Evolutionary conservation across 1,284 basidiomycete species (phyloP).

Genomic region (Cryptococcus wingfieldii): DNA sequence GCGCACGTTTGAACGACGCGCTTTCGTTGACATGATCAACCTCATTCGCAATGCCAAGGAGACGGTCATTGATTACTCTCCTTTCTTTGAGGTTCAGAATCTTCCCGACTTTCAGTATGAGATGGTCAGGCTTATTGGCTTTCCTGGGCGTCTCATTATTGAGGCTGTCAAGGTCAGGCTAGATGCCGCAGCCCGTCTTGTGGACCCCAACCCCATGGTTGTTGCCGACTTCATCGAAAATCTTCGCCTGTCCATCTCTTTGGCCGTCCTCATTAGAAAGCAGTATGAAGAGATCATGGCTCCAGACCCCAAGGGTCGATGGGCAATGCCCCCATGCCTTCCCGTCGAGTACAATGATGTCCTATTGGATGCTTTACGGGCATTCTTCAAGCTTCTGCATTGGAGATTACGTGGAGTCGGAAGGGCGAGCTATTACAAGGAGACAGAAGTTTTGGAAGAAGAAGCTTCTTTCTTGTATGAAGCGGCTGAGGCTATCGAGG

Average conservation of each 20-base stretch:
- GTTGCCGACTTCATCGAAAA: constrained; percentile 96
- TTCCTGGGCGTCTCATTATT: constrained; percentile 90
- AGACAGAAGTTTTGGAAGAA: constrained; percentile 93
- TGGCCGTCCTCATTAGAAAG: constrained; percentile 90
- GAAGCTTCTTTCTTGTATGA: constrained; percentile 96
- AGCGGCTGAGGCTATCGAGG: constrained; percentile 81
- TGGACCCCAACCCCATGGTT: constrained; percentile 77
- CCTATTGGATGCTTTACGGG: constrained; percentile 78
- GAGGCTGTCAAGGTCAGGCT: constrained; percentile 84
- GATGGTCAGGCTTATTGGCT: constrained; percentile 87
- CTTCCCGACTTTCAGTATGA: constrained; percentile 90
- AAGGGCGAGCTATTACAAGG: constrained; percentile 91
- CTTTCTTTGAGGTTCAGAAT: constrained; percentile 58
- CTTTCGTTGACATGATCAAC: constrained; percentile 78
- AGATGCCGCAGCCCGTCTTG: constrained; percentile 83
- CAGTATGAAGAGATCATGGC: constrained; percentile 86
- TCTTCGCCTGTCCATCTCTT: constrained; percentile 82
- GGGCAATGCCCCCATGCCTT: constrained; percentile 84
- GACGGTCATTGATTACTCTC: constrained; percentile 70
- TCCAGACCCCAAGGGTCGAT: constrained; percentile 79
- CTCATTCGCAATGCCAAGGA: constrained; percentile 83
- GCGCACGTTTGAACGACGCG: constrained; percentile 88
- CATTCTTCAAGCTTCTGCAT: constrained; percentile 91
- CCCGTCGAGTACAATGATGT: constrained; percentile 84
- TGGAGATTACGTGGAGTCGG: constrained; percentile 93